These are phyloP conservation scores for Tritrichomonas foetus DNA, from an alignment of 208 protist species.

Conservation along the genomic window DNA sequence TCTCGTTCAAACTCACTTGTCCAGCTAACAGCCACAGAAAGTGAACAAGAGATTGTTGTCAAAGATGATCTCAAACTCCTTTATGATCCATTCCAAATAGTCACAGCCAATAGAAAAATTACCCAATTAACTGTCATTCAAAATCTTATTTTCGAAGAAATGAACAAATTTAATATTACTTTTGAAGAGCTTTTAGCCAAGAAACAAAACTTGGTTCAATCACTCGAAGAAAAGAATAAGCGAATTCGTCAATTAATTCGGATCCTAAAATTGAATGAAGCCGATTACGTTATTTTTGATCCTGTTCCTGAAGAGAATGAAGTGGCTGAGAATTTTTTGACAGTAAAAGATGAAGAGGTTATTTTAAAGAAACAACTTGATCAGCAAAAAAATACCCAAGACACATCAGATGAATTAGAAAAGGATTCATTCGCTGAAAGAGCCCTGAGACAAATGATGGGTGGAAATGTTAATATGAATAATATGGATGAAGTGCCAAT, in stretches of 20 bases:
- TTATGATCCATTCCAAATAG: slow-evolving; percentile 5
- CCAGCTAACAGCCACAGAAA: neutral
- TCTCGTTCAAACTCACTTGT: neutral
- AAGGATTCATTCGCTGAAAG: slow-evolving; percentile 28
- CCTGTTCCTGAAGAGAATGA: neutral
- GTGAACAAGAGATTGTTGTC: neutral
- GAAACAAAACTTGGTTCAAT: neutral
- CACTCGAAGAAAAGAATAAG: neutral
- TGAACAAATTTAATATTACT: neutral
- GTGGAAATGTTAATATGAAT: neutral
- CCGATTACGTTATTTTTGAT: slow-evolving; percentile 19
- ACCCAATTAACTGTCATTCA: slow-evolving; percentile 1
- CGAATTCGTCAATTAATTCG: neutral
- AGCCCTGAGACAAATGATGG: neutral
- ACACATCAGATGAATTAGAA: neutral
- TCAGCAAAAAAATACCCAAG: neutral
- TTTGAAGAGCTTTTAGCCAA: neutral
- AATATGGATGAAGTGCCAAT: slow-evolving; percentile 15
- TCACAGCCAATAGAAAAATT: neutral
- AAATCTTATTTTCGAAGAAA: neutral
- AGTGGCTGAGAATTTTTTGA: neutral
- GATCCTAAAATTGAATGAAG: neutral
- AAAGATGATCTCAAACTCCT: neutral
- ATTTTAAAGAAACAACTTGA: neutral
- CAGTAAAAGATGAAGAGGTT: neutral